phyloP scores from a whole-genome alignment of 352 stramenopile species.

The Elongisporangium undulatum region DNA sequence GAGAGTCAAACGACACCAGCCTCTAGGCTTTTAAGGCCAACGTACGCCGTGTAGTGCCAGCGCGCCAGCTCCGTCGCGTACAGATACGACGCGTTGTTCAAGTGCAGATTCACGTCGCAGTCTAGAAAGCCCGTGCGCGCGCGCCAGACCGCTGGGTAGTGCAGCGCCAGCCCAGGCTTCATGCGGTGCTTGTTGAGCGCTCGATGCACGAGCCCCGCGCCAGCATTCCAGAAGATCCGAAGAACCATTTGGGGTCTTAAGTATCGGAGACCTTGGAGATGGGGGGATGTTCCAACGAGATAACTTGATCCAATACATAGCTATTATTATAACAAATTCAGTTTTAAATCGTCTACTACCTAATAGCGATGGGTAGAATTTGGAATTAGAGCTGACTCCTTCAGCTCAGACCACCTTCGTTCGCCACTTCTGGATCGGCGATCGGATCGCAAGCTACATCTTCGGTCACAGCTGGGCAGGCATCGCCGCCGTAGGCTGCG shows the following conservation, averaged over 20 bases:
- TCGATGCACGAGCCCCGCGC: slow-evolving; percentile 43
- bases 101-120: slow-evolving; percentile 81
- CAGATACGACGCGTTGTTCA: slow-evolving; percentile 84
- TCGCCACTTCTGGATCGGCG: not conserved
- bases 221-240: slow-evolving; percentile 69
- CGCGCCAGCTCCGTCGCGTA: slow-evolving; percentile 85
- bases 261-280: not conserved
- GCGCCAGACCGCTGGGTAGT: slow-evolving; percentile 64
- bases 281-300: not conserved
- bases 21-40: not conserved
- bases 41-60: slow-evolving; percentile 76
- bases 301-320: not conserved
- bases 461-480: slow-evolving; percentile 7
- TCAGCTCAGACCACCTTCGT: not conserved
- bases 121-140: slow-evolving; percentile 63
- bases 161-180: slow-evolving; percentile 49
- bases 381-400: not conserved
- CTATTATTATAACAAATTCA: not conserved
- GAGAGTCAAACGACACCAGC: no score
- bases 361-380: not conserved
- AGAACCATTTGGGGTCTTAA: slow-evolving; percentile 40
- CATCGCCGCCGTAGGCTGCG: slow-evolving; percentile 21
- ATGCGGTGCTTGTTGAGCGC: slow-evolving; percentile 47
- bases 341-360: no score
- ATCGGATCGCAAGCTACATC: not conserved